Conservation (phyloP, 331 rosid genomes). For the Saraca asoca region DNA sequence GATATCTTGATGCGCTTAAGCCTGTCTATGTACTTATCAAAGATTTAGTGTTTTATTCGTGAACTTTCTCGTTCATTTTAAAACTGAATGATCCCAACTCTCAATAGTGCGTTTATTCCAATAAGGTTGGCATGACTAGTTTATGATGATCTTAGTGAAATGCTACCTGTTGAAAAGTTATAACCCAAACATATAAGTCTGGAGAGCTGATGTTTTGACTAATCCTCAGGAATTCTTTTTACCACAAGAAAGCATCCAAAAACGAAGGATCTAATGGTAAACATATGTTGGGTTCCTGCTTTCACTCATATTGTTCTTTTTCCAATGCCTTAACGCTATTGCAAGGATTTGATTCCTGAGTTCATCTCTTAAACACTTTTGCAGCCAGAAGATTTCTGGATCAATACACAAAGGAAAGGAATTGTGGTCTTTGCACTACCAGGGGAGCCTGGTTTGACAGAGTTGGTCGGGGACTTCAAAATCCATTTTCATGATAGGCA, state of each 20-base stretch:
- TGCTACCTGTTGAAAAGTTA: constrained; percentile 29
- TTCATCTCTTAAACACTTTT: constrained; percentile 20
- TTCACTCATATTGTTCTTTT: constrained; percentile 17
- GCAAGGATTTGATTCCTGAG: constrained; percentile 23
- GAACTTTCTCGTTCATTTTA: too few species aligned
- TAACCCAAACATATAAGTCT: constrained; percentile 31
- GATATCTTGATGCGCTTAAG: too few species aligned
- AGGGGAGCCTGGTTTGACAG: constrained; percentile 90
- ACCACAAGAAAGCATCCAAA: constrained; percentile 78
- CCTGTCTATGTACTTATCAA: too few species aligned
- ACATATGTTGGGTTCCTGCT: constrained; percentile 13
- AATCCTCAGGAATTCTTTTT: constrained; percentile 75
- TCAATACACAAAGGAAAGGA: constrained; percentile 85
- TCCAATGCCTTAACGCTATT: constrained; percentile 18
- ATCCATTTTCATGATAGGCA: constrained; percentile 85
- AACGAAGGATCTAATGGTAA: constrained; percentile 70
- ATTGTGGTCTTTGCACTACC: constrained; percentile 88
- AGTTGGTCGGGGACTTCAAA: constrained; percentile 87
- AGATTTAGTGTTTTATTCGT: too few species aligned
- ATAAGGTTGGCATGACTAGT: constrained; percentile 9
- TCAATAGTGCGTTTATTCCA: neutral
- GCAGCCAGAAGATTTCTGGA: constrained; percentile 84
- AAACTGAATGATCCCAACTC: too few species aligned
- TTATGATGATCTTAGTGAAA: constrained; percentile 23
- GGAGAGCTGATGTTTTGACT: too few species aligned